Evolutionary conservation across 371 early-diverging fungal genomes (phyloP).

Genomic region (Apophysomyces elegans): DNA sequence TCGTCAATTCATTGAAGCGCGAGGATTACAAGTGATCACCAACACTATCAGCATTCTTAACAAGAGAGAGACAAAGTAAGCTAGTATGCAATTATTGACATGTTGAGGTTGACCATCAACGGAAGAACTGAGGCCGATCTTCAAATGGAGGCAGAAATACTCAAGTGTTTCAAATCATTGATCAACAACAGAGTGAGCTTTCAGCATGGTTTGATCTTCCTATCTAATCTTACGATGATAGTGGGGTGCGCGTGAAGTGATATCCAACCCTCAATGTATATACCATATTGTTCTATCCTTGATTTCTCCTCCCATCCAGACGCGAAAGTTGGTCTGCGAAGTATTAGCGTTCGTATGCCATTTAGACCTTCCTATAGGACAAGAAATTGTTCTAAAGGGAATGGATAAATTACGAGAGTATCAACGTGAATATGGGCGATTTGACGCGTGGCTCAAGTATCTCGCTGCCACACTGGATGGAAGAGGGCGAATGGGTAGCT

Average conservation of each 20-base stretch:
- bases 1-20: conserved; percentile 71
- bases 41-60: conserved; percentile 67
- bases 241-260: conserved; percentile 86
- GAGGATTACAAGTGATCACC: conserved; percentile 69
- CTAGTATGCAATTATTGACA: not conserved
- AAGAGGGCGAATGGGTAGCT: conserved; percentile 78
- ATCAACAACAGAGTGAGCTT: conserved; percentile 67
- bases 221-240: conserved; percentile 23
- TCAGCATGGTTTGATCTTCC: not conserved
- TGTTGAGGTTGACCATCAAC: conserved; percentile 16
- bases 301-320: conserved; percentile 76
- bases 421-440: conserved; percentile 65
- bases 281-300: conserved; percentile 76
- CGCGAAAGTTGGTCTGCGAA: conserved; percentile 82
- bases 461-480: conserved; percentile 80
- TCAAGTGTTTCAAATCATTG: conserved; percentile 80
- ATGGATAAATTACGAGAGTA: conserved; percentile 65
- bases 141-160: conserved; percentile 80
- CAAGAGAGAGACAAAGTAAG: conserved; percentile 49
- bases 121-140: conserved; percentile 70
- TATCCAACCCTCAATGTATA: conserved; percentile 73
- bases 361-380: conserved; percentile 78
- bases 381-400: conserved; percentile 79
- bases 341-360: conserved; percentile 85
- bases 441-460: conserved; percentile 84